Conservation (phyloP, 306 rosid species). For the Vachellia collinsii region DNA sequence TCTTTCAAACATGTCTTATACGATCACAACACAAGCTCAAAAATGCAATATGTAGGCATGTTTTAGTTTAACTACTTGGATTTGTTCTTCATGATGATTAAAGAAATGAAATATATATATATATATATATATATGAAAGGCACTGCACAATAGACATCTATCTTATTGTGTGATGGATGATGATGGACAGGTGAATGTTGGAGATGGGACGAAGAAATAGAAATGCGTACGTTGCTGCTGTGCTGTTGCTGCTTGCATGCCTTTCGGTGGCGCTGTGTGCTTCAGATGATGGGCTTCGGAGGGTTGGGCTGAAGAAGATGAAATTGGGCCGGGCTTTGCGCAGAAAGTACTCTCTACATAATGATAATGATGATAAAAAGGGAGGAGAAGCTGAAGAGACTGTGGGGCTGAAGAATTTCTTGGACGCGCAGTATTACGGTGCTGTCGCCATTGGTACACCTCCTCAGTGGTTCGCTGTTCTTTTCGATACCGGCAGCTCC, state of each 20-base stretch:
- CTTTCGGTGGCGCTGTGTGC: conserved; percentile 47
- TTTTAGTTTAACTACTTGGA: not conserved
- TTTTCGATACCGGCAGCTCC: conserved; percentile 94
- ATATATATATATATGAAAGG: too few relatives aligned
- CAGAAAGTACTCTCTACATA: conserved; percentile 46
- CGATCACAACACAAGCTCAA: too few relatives aligned
- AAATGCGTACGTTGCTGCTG: conserved; percentile 20
- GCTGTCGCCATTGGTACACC: conserved; percentile 85
- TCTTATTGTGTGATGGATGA: not conserved
- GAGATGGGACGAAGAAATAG: conserved; percentile 46
- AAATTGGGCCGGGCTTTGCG: conserved; percentile 51
- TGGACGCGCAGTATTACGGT: conserved; percentile 96
- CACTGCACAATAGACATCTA: not conserved
- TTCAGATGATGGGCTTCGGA: conserved; percentile 55
- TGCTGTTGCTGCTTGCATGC: conserved; percentile 49
- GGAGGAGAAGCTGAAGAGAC: conserved; percentile 66
- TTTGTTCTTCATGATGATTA: not conserved
- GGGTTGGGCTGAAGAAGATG: conserved; percentile 81
- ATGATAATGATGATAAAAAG: conserved; percentile 25
- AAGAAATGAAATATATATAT: not conserved
- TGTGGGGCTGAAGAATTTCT: conserved; percentile 71
- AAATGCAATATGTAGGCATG: too few relatives aligned
- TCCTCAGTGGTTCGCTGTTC: conserved; percentile 77
- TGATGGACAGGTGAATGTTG: not conserved
- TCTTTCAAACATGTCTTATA: too few relatives aligned